phyloP scores from a whole-genome alignment of 1,139 yeast genomes.

The Tardiomyces digboiensis region DNA sequence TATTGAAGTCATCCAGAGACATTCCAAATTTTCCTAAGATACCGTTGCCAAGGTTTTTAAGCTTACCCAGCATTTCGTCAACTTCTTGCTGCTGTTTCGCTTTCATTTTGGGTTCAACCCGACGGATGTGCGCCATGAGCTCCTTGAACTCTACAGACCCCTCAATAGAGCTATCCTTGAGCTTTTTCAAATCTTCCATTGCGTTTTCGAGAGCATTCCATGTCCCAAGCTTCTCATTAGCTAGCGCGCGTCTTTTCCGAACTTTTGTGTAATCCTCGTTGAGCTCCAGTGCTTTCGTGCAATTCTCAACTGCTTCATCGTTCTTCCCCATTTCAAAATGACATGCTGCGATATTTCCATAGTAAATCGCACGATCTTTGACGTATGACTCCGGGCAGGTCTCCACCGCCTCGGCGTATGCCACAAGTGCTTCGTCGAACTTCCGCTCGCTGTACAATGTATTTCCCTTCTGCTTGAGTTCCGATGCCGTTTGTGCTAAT shows the following conservation, averaged over 20 bases:
- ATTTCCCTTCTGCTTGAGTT: constrained; percentile 56
- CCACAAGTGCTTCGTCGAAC: constrained; percentile 49
- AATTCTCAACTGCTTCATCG: constrained; percentile 60
- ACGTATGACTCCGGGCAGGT: constrained; percentile 27
- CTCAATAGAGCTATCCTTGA: constrained; percentile 1
- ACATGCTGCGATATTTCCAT: constrained; percentile 71
- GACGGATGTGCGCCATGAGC: constrained; percentile 2
- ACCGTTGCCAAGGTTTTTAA: constrained; percentile 23
- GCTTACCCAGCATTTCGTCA: constrained; percentile 19
- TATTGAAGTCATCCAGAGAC: constrained; percentile 22
- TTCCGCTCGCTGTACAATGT: constrained; percentile 41
- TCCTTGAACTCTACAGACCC: constrained; percentile 3
- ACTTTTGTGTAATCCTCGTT: constrained; percentile 59
- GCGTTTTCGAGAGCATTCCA: constrained; percentile 21
- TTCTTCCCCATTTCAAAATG: constrained; percentile 63
- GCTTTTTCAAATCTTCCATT: constrained; percentile 15
- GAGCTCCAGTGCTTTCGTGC: constrained; percentile 48
- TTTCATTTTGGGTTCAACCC: constrained; percentile 14
- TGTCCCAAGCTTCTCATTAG: constrained; percentile 32
- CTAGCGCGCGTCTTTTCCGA: constrained; percentile 57
- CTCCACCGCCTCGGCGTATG: constrained; percentile 57
- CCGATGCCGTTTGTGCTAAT: constrained; percentile 34
- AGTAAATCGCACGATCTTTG: constrained; percentile 50
- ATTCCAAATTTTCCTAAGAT: constrained; percentile 21
- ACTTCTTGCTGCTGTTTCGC: constrained; percentile 19